Base-by-base conservation (phyloP, 176 grass and related monocot species). In the Triticum aestivum region DNA sequence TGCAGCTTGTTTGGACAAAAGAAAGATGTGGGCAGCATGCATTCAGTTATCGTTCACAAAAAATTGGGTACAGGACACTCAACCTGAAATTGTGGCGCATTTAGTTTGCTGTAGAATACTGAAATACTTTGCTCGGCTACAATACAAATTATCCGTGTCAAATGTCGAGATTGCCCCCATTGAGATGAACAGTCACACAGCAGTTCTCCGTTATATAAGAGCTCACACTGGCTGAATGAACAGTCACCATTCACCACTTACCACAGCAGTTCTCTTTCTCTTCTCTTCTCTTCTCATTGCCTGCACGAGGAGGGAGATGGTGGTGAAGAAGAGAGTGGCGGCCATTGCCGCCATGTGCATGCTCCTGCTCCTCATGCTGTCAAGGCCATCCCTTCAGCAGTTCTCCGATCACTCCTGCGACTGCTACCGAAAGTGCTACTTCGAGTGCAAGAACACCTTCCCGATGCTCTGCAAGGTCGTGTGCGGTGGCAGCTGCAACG, bases 341-440 rank as follows among this genome's bases (percentile, higher is more conserved):
- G 5, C 11, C 3, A 52, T 30, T 17, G 73, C 42, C 14, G 26
- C 24, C 23, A 0, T 52, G 14, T 74, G 35, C 23, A 5, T 84
- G 69, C 54, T 70, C 21, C 3, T 69, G 17, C 67, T 69, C 32
- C 2, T 84, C 9, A 8, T 33, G 54, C 35, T 84, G 54, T 17
- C 38, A 5, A 24, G 54, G 49, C 79, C 59, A 24, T 21, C 21
- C n/a, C 59, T 0, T 21, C 54, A 58, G 54, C 54, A 58, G 54
- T 21, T 58, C 54, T 21, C 5, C 6, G 2, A 18, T 58, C 54
- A 58, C 54, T 75, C 62, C 37, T 84, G 82, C 69, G 3, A 2
- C 2, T 84, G 82, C 69, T 83, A 45, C 52, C 9, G 11, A 15
- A 1, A 38, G 51, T 83, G 81, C 67, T 73, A 83, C 68, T 8